Evolutionary conservation across 306 rosid genomes (phyloP).

Genomic region (Arachis stenosperma): DNA sequence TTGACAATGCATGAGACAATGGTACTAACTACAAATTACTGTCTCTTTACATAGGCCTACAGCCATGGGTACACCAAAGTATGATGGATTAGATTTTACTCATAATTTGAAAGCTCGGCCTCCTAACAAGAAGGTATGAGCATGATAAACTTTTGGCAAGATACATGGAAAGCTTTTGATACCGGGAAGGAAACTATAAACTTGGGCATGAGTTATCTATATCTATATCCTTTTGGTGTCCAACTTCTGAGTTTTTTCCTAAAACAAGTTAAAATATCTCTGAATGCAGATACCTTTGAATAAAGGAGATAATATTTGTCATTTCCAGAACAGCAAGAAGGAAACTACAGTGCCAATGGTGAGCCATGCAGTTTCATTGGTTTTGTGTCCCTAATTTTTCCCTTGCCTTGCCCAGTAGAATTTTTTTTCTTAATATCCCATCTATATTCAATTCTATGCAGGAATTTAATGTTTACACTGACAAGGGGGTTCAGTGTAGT

Average conservation of each 20-base stretch:
- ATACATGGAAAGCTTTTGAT: not conserved
- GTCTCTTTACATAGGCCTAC: slow-evolving; percentile 59
- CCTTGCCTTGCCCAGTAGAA: not conserved
- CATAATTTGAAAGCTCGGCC: slow-evolving; percentile 70
- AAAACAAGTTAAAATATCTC: not conserved
- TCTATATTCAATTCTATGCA: slow-evolving; percentile 45
- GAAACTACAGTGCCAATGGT: slow-evolving; percentile 81
- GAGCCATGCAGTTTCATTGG: slow-evolving; percentile 27
- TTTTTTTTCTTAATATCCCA: not conserved
- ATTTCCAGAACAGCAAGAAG: slow-evolving; percentile 61
- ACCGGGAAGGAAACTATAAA: not conserved
- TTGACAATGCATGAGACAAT: slow-evolving; percentile 24
- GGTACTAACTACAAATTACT: slow-evolving; percentile 37
- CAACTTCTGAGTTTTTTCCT: no score
- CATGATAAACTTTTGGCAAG: slow-evolving; percentile 10
- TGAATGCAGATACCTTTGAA: slow-evolving; percentile 69
- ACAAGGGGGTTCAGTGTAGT: slow-evolving; percentile 59
- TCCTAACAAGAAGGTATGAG: slow-evolving; percentile 73
- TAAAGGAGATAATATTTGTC: slow-evolving; percentile 67
- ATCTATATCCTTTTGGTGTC: no score
- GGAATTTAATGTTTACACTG: slow-evolving; percentile 74
- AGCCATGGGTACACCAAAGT: slow-evolving; percentile 46
- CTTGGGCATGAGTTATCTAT: not conserved
- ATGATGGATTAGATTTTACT: slow-evolving; percentile 51
- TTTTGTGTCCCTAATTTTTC: slow-evolving; percentile 24